These are phyloP conservation scores for Ophiocordyceps camponoti-leonardi DNA, from an alignment of 2,329 filamentous ascomycete species.

Conservation along the genomic window DNA sequence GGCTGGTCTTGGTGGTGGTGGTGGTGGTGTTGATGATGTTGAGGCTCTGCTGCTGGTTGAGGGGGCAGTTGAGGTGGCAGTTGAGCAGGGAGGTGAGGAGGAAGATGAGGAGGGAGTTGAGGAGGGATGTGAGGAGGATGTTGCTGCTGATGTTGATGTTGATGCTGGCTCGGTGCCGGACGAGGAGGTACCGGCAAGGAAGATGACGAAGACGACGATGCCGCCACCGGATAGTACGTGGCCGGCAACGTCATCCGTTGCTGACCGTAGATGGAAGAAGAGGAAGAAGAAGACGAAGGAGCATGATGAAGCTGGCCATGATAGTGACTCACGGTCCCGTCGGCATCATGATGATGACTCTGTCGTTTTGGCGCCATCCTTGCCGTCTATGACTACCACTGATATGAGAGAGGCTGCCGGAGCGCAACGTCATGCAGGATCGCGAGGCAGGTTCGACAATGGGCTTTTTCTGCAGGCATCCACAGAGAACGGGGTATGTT, in stretches of 20 bases:
- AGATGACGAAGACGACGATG: conserved; percentile 15
- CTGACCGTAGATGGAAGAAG: conserved; percentile 23
- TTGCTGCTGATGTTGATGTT: background rate
- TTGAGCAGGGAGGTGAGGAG: background rate
- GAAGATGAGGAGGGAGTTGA: background rate
- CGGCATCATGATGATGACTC: conserved; percentile 21
- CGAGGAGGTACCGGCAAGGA: conserved; percentile 8
- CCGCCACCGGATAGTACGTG: conserved; percentile 23
- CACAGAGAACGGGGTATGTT: too few relatives aligned
- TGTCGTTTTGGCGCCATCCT: conserved; percentile 27
- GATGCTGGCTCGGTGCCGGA: background rate
- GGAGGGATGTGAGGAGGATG: background rate
- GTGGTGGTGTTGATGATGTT: background rate
- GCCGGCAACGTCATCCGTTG: conserved; percentile 21
- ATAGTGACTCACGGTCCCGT: conserved; percentile 14
- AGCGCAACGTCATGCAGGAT: conserved; percentile 1
- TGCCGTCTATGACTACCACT: conserved; percentile 4
- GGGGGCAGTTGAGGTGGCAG: background rate
- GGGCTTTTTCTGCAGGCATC: too few relatives aligned
- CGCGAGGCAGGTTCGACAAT: conserved; percentile 3
- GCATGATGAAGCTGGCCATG: conserved; percentile 20
- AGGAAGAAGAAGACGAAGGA: conserved; percentile 22
- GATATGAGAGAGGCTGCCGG: background rate
- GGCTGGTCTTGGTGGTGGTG: conserved; percentile 14
- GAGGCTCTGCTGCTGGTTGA: background rate